Percentiles rank a stretch among this genome's conserved stretches.
Evolutionary conservation across 345 rosid genomes (phyloP).

Genomic region (Gossypium sturtianum): DNA sequence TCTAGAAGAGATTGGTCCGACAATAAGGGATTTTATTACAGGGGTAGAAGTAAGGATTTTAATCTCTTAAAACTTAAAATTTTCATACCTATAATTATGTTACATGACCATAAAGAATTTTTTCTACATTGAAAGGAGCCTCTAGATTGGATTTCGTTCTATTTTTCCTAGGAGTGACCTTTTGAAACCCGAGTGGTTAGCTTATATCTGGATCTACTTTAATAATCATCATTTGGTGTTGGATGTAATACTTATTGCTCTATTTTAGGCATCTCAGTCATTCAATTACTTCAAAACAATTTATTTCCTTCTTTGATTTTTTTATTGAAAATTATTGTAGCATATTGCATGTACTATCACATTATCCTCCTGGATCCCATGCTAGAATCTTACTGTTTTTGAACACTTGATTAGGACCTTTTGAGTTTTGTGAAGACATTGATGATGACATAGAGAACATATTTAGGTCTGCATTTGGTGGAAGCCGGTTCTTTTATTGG

Average conservation of each 20-base stretch:
- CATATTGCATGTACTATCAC: neutral
- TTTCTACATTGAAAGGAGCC: neutral
- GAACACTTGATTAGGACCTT: constrained; percentile 42
- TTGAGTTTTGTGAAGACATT: constrained; percentile 56
- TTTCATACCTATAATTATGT: neutral
- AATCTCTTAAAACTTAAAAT: neutral
- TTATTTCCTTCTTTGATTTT: neutral
- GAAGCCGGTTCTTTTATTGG: constrained; percentile 45
- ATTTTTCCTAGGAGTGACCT: neutral
- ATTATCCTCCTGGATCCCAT: neutral
- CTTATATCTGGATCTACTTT: neutral
- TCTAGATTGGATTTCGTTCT: neutral
- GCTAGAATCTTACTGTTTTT: constrained; percentile 11
- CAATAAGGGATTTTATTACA: constrained; percentile 29
- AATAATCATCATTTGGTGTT: neutral
- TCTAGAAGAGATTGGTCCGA: constrained; percentile 30
- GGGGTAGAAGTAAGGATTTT: constrained; percentile 51
- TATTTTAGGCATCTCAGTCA: neutral
- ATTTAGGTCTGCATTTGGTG: constrained; percentile 60
- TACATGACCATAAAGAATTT: neutral
- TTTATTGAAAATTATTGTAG: neutral
- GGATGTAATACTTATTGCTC: neutral
- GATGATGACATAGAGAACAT: constrained; percentile 49
- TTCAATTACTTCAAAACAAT: neutral
- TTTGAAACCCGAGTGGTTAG: neutral